Evolutionary conservation across 1,284 basidiomycete genomes (phyloP), one percentile per base, ranked within the genome.

Genomic region (Acaromyces ingoldii): DNA sequence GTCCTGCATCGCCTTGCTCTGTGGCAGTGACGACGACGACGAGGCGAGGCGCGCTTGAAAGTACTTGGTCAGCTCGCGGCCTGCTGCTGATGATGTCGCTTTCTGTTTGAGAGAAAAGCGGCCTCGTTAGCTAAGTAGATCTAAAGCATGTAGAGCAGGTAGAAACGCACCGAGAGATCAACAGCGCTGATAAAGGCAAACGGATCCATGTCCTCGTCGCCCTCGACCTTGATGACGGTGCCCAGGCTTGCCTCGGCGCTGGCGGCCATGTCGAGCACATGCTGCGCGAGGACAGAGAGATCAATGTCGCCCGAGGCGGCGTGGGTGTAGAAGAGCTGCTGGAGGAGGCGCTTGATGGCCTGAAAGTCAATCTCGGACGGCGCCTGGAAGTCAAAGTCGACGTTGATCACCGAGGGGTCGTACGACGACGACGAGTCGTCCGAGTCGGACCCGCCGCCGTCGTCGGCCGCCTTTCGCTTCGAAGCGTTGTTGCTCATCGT

Each of bases 271-370:
- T 60, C 48, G 41, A 70, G 57, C 2, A 67, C 38, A 25, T 60
- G 49, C 29, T 70, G 64, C 5, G 67, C 64, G 31, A 72, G 38
- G 0, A 53, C 41, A 6, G 55, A 53, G 4, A 74, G 51, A 38
- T 72, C 58, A 26, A 74, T 44, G 26, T 65, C 58, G 36, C 61
- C 58, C 15, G 42, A 45, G n/a, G n/a, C n/a, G 21, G 69, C 58
- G 57, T 72, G 67, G n/a, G 72, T 72, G 49, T 70, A 70, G 53
- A 67, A 72, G 22, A 72, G 66, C 57, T 74, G 72, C 44, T 70
- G 66, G 51, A 67, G 51, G 22, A 72, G 68, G 1, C 72, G 59
- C 49, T 67, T 69, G 22, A 74, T 48, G 6, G 72, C 70, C 34
- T 59, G 66, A 24, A 59, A 63, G 48, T 74, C 72, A 45, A 66